These are phyloP conservation scores for Maudiozyma bulderi DNA, from an alignment of 805 yeast species.

Conservation along the genomic window DNA sequence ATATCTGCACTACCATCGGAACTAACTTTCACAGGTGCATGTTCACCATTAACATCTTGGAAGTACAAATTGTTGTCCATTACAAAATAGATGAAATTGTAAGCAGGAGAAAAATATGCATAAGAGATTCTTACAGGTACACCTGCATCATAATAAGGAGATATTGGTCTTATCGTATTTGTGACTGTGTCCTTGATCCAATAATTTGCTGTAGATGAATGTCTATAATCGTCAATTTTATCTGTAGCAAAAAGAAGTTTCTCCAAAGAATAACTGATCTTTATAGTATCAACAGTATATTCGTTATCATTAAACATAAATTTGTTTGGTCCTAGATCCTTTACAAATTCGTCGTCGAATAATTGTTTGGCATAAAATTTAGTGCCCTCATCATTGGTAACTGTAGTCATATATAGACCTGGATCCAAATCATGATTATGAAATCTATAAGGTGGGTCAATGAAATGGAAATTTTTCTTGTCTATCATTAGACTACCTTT, in stretches of 20 bases:
- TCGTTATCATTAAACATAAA: conserved; percentile 36
- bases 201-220: conserved; percentile 52
- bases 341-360: conserved; percentile 15
- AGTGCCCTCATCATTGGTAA: conserved; percentile 5
- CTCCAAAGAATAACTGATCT: conserved; percentile 37
- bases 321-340: conserved; percentile 19
- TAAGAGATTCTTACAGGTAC: conserved; percentile 28
- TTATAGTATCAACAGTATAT: conserved; percentile 33
- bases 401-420: conserved; percentile 32
- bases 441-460: conserved; percentile 16
- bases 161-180: conserved; percentile 27
- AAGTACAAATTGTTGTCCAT: conserved; percentile 46
- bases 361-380: conserved; percentile 27
- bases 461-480: conserved; percentile 19
- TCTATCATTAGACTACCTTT: conserved; percentile 19
- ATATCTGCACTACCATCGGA: conserved; percentile 44
- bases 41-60: conserved; percentile 27
- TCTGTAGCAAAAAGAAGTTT: conserved; percentile 51
- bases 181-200: conserved; percentile 49
- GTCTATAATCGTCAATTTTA: conserved; percentile 47
- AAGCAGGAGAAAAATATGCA: conserved; percentile 54
- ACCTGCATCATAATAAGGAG: conserved; percentile 8
- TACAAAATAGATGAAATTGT: conserved; percentile 47
- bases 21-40: conserved; percentile 17
- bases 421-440: conserved; percentile 32